A percentile compares a stretch with the other conserved stretches of the same genome.
phyloP scores from a whole-genome alignment of 352 stramenopile species.

The Phytophthora hybrid region DNA sequence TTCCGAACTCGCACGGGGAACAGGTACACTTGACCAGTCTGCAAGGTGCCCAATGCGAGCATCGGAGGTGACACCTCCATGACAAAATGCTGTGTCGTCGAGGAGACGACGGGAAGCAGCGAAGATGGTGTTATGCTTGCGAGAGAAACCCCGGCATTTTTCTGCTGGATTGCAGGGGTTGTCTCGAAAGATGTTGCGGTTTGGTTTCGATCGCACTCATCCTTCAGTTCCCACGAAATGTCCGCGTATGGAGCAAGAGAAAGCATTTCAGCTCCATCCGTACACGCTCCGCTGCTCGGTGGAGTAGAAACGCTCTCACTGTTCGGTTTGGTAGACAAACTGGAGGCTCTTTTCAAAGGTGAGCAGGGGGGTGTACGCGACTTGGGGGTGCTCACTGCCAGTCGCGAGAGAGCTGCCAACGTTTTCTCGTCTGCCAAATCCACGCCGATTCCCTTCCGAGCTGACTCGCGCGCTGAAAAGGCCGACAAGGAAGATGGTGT shows the following conservation, averaged over 20 bases:
- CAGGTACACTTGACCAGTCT: constrained; percentile 64
- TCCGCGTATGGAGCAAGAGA: constrained; percentile 35
- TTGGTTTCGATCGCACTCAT: constrained; percentile 10
- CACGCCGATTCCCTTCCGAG: constrained; percentile 55
- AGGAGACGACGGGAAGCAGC: constrained; percentile 26
- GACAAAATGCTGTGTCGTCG: constrained; percentile 44
- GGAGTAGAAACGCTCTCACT: constrained; percentile 16
- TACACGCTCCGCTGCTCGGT: constrained; percentile 10
- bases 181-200: neutral
- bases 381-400: constrained; percentile 45
- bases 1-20: constrained; percentile 77
- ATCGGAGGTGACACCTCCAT: constrained; percentile 66
- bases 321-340: neutral
- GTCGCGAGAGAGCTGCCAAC: constrained; percentile 53
- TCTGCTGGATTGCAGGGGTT: constrained; percentile 12
- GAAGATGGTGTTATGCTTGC: constrained; percentile 6
- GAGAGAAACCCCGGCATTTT: constrained; percentile 6
- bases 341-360: constrained; percentile 25
- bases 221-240: constrained; percentile 36
- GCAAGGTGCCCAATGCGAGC: constrained; percentile 50
- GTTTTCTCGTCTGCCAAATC: constrained; percentile 61
- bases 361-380: constrained; percentile 44
- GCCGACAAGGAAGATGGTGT: constrained; percentile 41
- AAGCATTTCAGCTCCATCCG: constrained; percentile 40
- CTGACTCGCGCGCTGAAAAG: constrained; percentile 52